These are phyloP conservation scores for Amaranthus cruentus DNA, from an alignment of 148 eudicot genomes.

Conservation along the genomic window DNA sequence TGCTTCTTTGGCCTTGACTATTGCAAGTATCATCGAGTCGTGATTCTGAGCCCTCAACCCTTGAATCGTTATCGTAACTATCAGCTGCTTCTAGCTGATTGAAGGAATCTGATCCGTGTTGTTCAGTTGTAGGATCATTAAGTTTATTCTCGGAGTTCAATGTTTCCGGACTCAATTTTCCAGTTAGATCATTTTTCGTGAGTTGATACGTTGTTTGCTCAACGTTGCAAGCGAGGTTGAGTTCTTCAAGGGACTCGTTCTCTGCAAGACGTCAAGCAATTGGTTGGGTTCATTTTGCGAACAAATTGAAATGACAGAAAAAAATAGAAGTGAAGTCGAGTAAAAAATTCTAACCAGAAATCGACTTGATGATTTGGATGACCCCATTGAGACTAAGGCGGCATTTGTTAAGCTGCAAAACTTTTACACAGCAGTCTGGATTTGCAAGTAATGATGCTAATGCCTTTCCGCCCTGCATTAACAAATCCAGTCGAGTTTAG, in stretches of 20 bases:
- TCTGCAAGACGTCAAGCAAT: slow-evolving; percentile 26
- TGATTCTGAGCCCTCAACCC: slow-evolving; percentile 20
- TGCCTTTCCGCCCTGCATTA: slow-evolving; percentile 58
- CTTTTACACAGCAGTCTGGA: slow-evolving; percentile 53
- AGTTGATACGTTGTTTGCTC: slow-evolving; percentile 22
- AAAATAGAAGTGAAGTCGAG: not conserved
- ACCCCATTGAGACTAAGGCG: slow-evolving; percentile 58
- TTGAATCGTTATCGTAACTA: slow-evolving; percentile 51
- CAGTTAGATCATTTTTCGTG: slow-evolving; percentile 3
- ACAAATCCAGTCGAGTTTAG: slow-evolving; percentile 13
- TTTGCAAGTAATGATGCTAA: slow-evolving; percentile 51
- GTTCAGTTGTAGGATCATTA: slow-evolving; percentile 23
- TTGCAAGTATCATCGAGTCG: slow-evolving; percentile 30
- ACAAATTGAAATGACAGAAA: not conserved
- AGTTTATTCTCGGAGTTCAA: slow-evolving; percentile 10
- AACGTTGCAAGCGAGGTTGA: slow-evolving; percentile 61
- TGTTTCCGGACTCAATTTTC: slow-evolving; percentile 10
- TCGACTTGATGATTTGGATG: slow-evolving; percentile 48
- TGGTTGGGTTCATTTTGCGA: not conserved
- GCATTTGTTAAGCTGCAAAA: slow-evolving; percentile 62
- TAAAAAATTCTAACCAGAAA: slow-evolving; percentile 33
- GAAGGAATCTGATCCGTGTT: slow-evolving; percentile 14
- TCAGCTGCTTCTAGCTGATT: slow-evolving; percentile 65
- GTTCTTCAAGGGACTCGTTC: slow-evolving; percentile 65
- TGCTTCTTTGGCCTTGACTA: slow-evolving; percentile 24